phyloP scores from a whole-genome alignment of 2,329 filamentous ascomycete genomes.

The Pyricularia grisea region DNA sequence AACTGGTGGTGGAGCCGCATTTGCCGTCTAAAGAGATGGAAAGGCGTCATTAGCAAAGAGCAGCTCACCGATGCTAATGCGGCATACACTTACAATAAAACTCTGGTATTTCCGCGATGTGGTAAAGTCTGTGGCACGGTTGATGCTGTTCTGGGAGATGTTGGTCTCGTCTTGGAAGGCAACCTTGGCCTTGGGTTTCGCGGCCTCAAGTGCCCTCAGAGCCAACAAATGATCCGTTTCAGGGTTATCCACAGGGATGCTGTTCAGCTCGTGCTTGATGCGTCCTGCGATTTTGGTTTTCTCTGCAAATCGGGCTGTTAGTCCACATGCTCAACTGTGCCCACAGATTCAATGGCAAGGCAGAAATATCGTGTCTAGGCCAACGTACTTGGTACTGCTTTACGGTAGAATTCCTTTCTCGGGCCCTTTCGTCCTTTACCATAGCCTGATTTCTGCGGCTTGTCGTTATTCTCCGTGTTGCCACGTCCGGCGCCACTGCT shows the following conservation, averaged over 20 bases:
- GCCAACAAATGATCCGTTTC: slow-evolving; percentile 57
- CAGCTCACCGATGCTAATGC: too few species aligned
- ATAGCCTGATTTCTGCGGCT: slow-evolving; percentile 31
- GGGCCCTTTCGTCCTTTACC: slow-evolving; percentile 13
- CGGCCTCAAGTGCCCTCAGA: slow-evolving; percentile 46
- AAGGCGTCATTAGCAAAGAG: background rate
- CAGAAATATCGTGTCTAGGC: background rate
- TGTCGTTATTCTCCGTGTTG: slow-evolving; percentile 7
- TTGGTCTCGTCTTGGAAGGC: slow-evolving; percentile 39
- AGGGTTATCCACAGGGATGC: slow-evolving; percentile 61
- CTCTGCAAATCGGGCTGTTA: slow-evolving; percentile 36
- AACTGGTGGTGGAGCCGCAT: slow-evolving; percentile 21
- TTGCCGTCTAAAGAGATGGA: background rate
- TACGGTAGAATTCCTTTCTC: slow-evolving; percentile 49
- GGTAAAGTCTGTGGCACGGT: slow-evolving; percentile 45
- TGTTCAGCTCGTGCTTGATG: slow-evolving; percentile 67
- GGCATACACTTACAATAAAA: slow-evolving; percentile 46
- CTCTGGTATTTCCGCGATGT: slow-evolving; percentile 34
- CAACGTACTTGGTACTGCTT: slow-evolving; percentile 60
- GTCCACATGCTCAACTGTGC: slow-evolving; percentile 9
- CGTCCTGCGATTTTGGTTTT: slow-evolving; percentile 67
- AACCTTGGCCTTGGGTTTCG: slow-evolving; percentile 49
- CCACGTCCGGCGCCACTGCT: slow-evolving; percentile 3
- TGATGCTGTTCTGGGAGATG: slow-evolving; percentile 30
- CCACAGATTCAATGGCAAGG: background rate